Evolutionary conservation across 2,329 filamentous ascomycete species (phyloP).

Genomic region (Ophiostoma ips): DNA sequence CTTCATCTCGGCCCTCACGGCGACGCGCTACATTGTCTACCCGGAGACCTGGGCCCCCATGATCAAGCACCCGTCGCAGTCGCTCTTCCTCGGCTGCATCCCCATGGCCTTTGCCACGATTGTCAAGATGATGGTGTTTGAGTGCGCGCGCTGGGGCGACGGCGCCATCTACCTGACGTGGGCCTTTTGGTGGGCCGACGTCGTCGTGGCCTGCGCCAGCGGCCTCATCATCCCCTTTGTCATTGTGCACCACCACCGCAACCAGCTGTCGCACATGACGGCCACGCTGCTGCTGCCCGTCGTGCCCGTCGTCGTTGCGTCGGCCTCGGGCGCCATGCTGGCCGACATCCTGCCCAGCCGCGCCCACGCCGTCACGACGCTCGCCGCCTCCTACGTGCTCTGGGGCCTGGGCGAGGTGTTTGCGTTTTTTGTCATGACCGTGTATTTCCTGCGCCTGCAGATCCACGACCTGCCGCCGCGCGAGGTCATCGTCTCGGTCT

Average conservation of each 20-base stretch:
- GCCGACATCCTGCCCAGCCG: slow-evolving; percentile 43
- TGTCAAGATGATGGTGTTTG: slow-evolving; percentile 42
- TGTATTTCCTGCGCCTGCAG: slow-evolving; percentile 57
- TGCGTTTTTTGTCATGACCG: slow-evolving; percentile 46
- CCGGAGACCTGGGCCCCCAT: slow-evolving; percentile 47
- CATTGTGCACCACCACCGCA: slow-evolving; percentile 20
- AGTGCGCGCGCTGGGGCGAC: slow-evolving; percentile 45
- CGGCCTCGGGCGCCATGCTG: slow-evolving; percentile 49
- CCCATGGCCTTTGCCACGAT: slow-evolving; percentile 51
- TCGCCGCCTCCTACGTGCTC: slow-evolving; percentile 52
- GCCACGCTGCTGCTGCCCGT: slow-evolving; percentile 48
- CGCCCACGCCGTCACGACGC: slow-evolving; percentile 42
- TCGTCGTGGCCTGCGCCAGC: slow-evolving; percentile 28
- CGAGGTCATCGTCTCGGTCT: slow-evolving; percentile 49
- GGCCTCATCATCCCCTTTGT: slow-evolving; percentile 37
- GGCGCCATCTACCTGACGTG: slow-evolving; percentile 36
- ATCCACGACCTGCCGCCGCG: slow-evolving; percentile 51
- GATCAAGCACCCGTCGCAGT: slow-evolving; percentile 47
- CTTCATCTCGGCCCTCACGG: slow-evolving; percentile 33
- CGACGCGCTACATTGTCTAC: slow-evolving; percentile 45
- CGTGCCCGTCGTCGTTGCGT: slow-evolving; percentile 46
- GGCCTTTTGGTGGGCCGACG: slow-evolving; percentile 40
- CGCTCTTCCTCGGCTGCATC: slow-evolving; percentile 47
- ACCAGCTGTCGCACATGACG: slow-evolving; percentile 34
- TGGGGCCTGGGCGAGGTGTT: slow-evolving; percentile 50